Evolutionary conservation across 768 basidiomycete genomes (phyloP).

Genomic region (Lactarius sp.): DNA sequence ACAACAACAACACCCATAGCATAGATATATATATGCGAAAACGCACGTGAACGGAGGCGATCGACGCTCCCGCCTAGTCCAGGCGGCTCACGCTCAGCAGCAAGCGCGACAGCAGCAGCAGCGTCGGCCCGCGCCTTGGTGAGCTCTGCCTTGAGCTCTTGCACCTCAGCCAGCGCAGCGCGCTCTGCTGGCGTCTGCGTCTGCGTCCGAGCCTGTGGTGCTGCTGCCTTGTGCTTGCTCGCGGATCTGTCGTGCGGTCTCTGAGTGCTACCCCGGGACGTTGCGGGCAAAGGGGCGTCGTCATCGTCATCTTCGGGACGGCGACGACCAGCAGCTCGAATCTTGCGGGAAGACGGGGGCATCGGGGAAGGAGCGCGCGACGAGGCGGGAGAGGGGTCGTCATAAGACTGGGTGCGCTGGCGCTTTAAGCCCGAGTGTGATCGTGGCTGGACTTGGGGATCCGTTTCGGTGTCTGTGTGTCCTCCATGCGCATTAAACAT

Average conservation of each 20-base stretch:
- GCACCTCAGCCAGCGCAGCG: neutral
- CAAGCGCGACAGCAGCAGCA: slow-evolving; percentile 7
- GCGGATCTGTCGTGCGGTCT: neutral
- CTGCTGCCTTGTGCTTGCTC: neutral
- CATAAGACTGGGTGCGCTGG: neutral
- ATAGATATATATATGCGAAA: neutral
- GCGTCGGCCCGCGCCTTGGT: slow-evolving; percentile 11
- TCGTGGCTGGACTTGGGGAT: neutral
- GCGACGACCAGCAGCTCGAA: neutral
- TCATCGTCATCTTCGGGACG: neutral
- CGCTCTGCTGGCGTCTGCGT: slow-evolving; percentile 1
- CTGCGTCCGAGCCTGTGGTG: neutral
- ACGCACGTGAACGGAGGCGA: slow-evolving; percentile 15
- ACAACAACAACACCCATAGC: neutral
- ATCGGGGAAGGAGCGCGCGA: neutral
- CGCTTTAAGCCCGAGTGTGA: slow-evolving; percentile 8
- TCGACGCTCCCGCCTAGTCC: slow-evolving; percentile 14
- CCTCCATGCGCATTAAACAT: neutral
- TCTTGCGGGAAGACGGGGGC: neutral
- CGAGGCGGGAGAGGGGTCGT: neutral
- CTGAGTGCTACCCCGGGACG: neutral
- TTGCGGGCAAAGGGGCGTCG: too few relatives aligned
- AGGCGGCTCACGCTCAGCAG: slow-evolving; percentile 3
- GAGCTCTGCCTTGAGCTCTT: slow-evolving; percentile 14
- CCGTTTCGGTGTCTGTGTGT: neutral